Evolutionary conservation across 371 early-diverging fungal genomes (phyloP).

Genomic region (Funneliformis caledonium): DNA sequence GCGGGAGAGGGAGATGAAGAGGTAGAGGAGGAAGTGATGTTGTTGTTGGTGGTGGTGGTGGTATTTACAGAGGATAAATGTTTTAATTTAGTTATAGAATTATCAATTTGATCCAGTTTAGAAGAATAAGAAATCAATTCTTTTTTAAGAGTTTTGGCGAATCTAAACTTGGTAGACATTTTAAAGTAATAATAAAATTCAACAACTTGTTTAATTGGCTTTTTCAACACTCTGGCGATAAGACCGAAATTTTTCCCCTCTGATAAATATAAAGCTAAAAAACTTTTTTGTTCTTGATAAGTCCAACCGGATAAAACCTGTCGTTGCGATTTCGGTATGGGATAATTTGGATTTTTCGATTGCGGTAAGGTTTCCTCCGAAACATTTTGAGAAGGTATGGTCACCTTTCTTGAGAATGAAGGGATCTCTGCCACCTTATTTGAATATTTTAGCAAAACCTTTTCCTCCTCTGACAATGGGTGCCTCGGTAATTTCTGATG

Average conservation of each 20-base stretch:
- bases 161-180: not conserved
- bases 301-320: not conserved
- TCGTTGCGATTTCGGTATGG: not conserved
- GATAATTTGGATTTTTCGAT: conserved; percentile 1
- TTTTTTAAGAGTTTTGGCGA: not conserved
- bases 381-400: too few relatives aligned
- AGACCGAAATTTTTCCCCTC: conserved; percentile 10
- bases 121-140: not conserved
- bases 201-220: not conserved
- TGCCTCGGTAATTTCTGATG: too few relatives aligned
- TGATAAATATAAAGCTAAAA: not conserved
- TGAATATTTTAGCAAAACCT: too few relatives aligned
- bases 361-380: too few relatives aligned
- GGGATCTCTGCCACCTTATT: too few relatives aligned
- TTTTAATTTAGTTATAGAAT: too few relatives aligned
- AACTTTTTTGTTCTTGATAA: not conserved
- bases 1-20: too few relatives aligned
- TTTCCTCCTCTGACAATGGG: too few relatives aligned
- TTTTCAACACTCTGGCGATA: not conserved
- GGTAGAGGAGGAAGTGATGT: too few relatives aligned
- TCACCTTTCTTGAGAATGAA: too few relatives aligned
- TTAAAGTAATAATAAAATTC: conserved; percentile 31
- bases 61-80: too few relatives aligned
- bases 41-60: too few relatives aligned
- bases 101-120: not conserved